Evolutionary conservation across 148 eudicot genomes (phyloP).

Genomic region (Heliosperma pusillum): DNA sequence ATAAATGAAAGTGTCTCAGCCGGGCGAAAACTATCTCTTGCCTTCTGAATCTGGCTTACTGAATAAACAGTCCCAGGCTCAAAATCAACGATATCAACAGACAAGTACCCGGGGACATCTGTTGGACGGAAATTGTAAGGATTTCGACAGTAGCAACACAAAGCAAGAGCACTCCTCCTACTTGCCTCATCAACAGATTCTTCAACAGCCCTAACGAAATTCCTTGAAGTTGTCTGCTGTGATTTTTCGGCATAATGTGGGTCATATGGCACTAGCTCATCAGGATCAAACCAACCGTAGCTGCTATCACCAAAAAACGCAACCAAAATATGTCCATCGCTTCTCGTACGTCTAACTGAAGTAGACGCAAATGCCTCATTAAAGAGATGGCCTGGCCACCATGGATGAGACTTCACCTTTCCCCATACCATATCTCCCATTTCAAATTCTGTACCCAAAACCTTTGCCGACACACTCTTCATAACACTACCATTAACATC

Average conservation of each 20-base stretch:
- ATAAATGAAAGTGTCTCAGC: slow-evolving; percentile 45
- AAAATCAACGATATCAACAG: slow-evolving; percentile 66
- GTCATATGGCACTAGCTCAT: slow-evolving; percentile 68
- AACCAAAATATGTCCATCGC: slow-evolving; percentile 69
- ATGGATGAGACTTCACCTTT: slow-evolving; percentile 95
- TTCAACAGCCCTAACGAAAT: slow-evolving; percentile 70
- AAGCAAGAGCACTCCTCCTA: slow-evolving; percentile 63
- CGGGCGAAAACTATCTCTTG: slow-evolving; percentile 63
- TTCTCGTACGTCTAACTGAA: slow-evolving; percentile 61
- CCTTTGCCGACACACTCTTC: slow-evolving; percentile 11
- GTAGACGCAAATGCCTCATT: slow-evolving; percentile 65
- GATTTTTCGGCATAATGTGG: slow-evolving; percentile 63
- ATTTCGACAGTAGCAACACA: slow-evolving; percentile 74
- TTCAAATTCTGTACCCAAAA: slow-evolving; percentile 44
- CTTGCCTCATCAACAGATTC: slow-evolving; percentile 79
- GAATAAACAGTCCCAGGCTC: slow-evolving; percentile 64
- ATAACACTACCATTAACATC: slow-evolving; percentile 23
- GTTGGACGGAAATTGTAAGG: slow-evolving; percentile 56
- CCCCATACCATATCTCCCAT: slow-evolving; percentile 99
- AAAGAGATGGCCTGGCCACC: slow-evolving; percentile 95
- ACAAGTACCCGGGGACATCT: slow-evolving; percentile 42
- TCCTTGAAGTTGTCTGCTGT: slow-evolving; percentile 50
- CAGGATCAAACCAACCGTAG: slow-evolving; percentile 89
- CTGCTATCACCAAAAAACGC: slow-evolving; percentile 96
- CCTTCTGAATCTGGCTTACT: slow-evolving; percentile 51